These are phyloP conservation scores for Fusarium algeriense DNA, from an alignment of 2,329 filamentous ascomycete genomes.

Conservation along the genomic window DNA sequence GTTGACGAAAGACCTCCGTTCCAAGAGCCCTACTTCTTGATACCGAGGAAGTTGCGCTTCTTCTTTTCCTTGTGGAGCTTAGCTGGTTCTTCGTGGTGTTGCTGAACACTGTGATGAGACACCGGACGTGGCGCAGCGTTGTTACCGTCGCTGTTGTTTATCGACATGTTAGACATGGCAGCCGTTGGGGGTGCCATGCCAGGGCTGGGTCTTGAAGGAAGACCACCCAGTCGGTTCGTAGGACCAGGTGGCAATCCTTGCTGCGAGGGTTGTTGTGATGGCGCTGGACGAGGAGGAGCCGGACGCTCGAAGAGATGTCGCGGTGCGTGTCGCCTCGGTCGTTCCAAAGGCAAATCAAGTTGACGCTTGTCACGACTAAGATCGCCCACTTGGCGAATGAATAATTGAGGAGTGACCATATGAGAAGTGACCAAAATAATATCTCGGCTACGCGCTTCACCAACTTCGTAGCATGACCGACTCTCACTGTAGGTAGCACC, in stretches of 20 bases:
- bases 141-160: constrained; percentile 51
- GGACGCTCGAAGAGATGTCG: constrained; percentile 86
- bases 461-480: constrained; percentile 88
- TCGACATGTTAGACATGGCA: constrained; percentile 67
- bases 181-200: constrained; percentile 59
- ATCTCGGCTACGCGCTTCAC: constrained; percentile 78
- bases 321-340: constrained; percentile 84
- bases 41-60: constrained; percentile 68
- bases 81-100: constrained; percentile 49
- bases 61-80: constrained; percentile 72
- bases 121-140: constrained; percentile 32
- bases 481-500: constrained; percentile 95
- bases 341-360: constrained; percentile 84
- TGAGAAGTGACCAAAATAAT: constrained; percentile 91
- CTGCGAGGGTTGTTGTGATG: constrained; percentile 42
- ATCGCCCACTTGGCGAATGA: constrained; percentile 84
- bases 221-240: constrained; percentile 44
- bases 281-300: constrained; percentile 61
- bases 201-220: constrained; percentile 43
- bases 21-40: constrained; percentile 66
- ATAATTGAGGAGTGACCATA: constrained; percentile 89
- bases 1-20: constrained; percentile 35
- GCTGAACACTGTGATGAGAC: constrained; percentile 30
- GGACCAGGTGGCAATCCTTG: constrained; percentile 27
- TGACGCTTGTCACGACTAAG: constrained; percentile 79